Percentiles rank a stretch among this genome's conserved stretches.
phyloP scores from a whole-genome alignment of 345 rosid genomes.

The Excoecaria cochinchinensis region DNA sequence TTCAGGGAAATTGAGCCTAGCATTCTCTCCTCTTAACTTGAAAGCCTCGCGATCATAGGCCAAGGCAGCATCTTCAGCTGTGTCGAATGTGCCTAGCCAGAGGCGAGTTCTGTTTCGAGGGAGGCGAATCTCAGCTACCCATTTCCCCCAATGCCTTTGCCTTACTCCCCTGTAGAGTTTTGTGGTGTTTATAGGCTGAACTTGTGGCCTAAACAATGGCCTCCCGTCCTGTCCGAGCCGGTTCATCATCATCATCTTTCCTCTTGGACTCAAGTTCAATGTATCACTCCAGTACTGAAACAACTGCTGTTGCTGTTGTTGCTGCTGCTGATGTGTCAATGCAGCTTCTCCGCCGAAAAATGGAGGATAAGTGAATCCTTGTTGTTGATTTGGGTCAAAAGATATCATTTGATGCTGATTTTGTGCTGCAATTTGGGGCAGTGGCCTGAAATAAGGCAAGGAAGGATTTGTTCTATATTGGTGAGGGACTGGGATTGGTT shows the following conservation, averaged over 20 bases:
- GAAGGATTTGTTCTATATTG: conserved; percentile 32
- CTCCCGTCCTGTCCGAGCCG: conserved; percentile 58
- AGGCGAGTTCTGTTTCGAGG: conserved; percentile 89
- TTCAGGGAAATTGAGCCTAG: conserved; percentile 86
- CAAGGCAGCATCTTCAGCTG: conserved; percentile 88
- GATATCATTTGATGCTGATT: conserved; percentile 68
- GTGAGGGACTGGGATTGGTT: conserved; percentile 40
- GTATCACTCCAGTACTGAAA: conserved; percentile 62
- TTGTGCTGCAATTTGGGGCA: conserved; percentile 26
- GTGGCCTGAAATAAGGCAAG: conserved; percentile 30
- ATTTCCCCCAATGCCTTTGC: conserved; percentile 97
- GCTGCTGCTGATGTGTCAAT: conserved; percentile 29
- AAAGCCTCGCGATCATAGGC: conserved; percentile 93
- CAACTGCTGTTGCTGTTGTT: conserved; percentile 51
- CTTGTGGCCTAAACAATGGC: conserved; percentile 48
- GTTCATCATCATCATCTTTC: conserved; percentile 76
- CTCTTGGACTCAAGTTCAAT: conserved; percentile 70
- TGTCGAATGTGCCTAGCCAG: conserved; percentile 96
- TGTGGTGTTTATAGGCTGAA: conserved; percentile 70
- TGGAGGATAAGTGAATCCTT: conserved; percentile 29
- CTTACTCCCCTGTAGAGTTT: conserved; percentile 91
- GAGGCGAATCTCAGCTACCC: conserved; percentile 97
- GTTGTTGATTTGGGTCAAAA: conserved; percentile 52
- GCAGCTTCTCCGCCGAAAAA: conserved; percentile 33
- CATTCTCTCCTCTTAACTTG: conserved; percentile 80